Conservation (phyloP, 345 rosid genomes). For the Hypericum perforatum region DNA sequence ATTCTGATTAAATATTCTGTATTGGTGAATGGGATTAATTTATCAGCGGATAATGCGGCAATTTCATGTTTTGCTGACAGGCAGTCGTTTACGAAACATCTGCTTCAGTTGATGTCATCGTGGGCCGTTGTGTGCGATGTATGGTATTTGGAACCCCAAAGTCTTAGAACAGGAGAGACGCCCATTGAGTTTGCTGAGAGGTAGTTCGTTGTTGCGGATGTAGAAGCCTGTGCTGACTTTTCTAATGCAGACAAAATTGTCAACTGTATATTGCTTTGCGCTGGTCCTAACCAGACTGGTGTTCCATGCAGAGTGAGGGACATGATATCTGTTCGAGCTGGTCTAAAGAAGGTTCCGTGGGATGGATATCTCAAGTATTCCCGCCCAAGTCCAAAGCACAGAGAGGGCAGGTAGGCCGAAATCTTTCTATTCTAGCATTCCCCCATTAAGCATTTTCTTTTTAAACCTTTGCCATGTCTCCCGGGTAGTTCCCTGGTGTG, state of each 20-base stretch:
- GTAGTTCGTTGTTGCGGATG: slow-evolving; percentile 23
- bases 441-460: too few relatives aligned
- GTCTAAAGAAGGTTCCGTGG: slow-evolving; percentile 98
- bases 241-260: not conserved
- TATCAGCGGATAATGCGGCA: slow-evolving; percentile 1
- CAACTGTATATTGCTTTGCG: not conserved
- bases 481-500: too few relatives aligned
- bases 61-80: slow-evolving; percentile 32
- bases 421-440: not conserved
- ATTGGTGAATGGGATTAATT: too few relatives aligned
- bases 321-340: slow-evolving; percentile 86
- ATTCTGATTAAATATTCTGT: not conserved
- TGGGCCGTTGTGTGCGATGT: slow-evolving; percentile 99
- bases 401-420: slow-evolving; percentile 77
- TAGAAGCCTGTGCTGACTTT: not conserved
- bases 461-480: too few relatives aligned
- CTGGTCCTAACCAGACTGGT: slow-evolving; percentile 6
- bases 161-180: slow-evolving; percentile 72
- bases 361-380: slow-evolving; percentile 96
- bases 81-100: slow-evolving; percentile 95
- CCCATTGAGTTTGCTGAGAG: slow-evolving; percentile 97
- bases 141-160: slow-evolving; percentile 97
- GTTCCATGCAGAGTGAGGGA: slow-evolving; percentile 59
- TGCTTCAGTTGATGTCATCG: slow-evolving; percentile 94
- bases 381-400: slow-evolving; percentile 90